These are phyloP conservation scores for Chaetomium fimeti DNA, from an alignment of 495 filamentous ascomycete genomes.

Conservation along the genomic window DNA sequence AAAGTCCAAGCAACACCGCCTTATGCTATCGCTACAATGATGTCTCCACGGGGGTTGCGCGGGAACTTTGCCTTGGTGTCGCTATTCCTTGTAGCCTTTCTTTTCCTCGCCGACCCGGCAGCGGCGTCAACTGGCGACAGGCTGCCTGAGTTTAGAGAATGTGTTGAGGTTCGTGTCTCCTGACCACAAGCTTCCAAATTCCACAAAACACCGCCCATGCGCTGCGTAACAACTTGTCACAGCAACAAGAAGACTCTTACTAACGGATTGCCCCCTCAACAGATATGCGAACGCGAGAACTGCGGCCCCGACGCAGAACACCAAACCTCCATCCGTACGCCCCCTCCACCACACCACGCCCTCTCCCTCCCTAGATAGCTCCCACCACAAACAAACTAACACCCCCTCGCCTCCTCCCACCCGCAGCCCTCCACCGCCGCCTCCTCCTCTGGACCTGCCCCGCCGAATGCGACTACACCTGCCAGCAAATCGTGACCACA, in stretches of 20 bases:
- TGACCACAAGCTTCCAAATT: not conserved
- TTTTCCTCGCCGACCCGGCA: conserved; percentile 50
- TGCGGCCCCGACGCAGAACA: conserved; percentile 54
- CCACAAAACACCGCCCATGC: not conserved
- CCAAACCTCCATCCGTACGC: conserved; percentile 55
- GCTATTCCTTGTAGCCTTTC: conserved; percentile 40
- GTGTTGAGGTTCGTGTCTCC: conserved; percentile 65
- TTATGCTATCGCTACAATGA: conserved; percentile 27
- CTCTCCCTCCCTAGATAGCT: conserved; percentile 3
- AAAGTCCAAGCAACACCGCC: not conserved
- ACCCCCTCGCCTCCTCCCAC: not conserved
- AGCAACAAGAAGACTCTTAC: not conserved
- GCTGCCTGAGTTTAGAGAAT: conserved; percentile 84
- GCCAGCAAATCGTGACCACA: conserved; percentile 91
- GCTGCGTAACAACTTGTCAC: not conserved
- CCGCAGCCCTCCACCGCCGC: conserved; percentile 66
- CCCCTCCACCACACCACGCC: not conserved
- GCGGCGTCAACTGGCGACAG: conserved; percentile 80
- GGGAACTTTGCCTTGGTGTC: conserved; percentile 15
- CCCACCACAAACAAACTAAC: not conserved
- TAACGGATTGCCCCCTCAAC: conserved; percentile 23
- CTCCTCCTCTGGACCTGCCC: conserved; percentile 80
- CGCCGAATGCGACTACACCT: conserved; percentile 94
- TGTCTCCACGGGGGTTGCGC: conserved; percentile 19
- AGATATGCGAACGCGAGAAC: conserved; percentile 82